phyloP scores from a whole-genome alignment of 1,284 basidiomycete species.

The Chondrostereum purpureum region DNA sequence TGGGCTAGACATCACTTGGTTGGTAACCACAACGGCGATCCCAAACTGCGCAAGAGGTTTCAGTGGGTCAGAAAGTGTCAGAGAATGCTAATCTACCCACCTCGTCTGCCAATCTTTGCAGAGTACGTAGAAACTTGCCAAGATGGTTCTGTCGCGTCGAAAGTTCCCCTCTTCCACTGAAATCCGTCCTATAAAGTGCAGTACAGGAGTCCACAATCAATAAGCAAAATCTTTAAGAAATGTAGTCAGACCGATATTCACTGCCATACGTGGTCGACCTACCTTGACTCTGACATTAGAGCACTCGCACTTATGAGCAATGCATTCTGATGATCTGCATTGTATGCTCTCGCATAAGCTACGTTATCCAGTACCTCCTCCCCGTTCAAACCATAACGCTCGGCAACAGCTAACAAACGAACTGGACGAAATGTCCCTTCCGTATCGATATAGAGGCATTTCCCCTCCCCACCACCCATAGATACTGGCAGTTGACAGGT shows the following conservation, averaged over 20 bases:
- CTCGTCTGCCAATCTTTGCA: conserved; percentile 95
- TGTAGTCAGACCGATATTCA: not conserved
- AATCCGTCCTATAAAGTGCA: conserved; percentile 94
- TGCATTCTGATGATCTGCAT: conserved; percentile 95
- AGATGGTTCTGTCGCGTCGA: conserved; percentile 94
- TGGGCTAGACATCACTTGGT: conserved; percentile 98
- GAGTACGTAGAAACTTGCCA: conserved; percentile 92
- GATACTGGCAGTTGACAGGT: conserved; percentile 96
- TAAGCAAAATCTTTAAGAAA: conserved; percentile 75
- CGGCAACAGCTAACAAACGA: conserved; percentile 90
- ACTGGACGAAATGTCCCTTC: conserved; percentile 98
- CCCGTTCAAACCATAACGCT: conserved; percentile 92
- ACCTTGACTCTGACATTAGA: conserved; percentile 97
- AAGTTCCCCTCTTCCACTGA: conserved; percentile 91
- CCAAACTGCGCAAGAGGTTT: conserved; percentile 63
- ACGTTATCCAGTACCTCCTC: conserved; percentile 99
- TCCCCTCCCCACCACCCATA: conserved; percentile 99
- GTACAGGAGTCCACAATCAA: conserved; percentile 97
- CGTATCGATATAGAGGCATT: conserved; percentile 98
- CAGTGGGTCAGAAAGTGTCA: conserved; percentile 11
- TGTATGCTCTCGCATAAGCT: conserved; percentile 97
- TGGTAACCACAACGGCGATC: conserved; percentile 95
- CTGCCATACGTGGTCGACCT: conserved; percentile 16
- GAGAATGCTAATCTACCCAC: conserved; percentile 33
- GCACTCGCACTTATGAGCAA: conserved; percentile 90